Conservation (phyloP, 306 rosid species). For the Casuarina cunninghamiana region DNA sequence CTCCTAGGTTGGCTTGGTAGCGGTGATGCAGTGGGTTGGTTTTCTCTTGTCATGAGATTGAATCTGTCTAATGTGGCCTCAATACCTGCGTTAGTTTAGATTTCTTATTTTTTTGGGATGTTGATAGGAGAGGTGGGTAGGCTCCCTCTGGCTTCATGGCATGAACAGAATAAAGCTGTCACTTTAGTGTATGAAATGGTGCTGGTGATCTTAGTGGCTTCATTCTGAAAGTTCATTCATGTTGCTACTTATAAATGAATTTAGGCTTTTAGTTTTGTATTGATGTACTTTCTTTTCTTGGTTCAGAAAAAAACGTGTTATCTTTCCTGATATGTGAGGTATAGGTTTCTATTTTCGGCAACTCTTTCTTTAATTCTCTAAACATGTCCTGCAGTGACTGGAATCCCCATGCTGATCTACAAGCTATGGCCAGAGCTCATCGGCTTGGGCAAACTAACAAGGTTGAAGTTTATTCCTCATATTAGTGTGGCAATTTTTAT, state of each 20-base stretch:
- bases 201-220: neutral
- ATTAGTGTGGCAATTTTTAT: slow-evolving; percentile 8
- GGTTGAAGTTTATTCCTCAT: slow-evolving; percentile 49
- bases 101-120: neutral
- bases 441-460: slow-evolving; percentile 98
- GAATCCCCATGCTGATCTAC: slow-evolving; percentile 99
- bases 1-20: neutral
- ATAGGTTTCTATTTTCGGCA: too few species aligned
- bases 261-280: neutral
- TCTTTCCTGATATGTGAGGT: neutral
- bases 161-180: neutral
- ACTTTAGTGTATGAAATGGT: neutral
- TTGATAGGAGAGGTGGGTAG: neutral
- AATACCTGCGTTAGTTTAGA: neutral
- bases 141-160: neutral
- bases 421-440: slow-evolving; percentile 99
- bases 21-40: neutral
- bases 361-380: slow-evolving; percentile 2
- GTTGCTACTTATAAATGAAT: neutral
- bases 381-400: slow-evolving; percentile 71
- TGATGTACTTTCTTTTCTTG: neutral
- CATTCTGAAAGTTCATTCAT: neutral
- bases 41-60: neutral
- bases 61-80: neutral
- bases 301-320: neutral